Conservation (phyloP, 2,329 filamentous ascomycete species). For the Septoria petroselini region DNA sequence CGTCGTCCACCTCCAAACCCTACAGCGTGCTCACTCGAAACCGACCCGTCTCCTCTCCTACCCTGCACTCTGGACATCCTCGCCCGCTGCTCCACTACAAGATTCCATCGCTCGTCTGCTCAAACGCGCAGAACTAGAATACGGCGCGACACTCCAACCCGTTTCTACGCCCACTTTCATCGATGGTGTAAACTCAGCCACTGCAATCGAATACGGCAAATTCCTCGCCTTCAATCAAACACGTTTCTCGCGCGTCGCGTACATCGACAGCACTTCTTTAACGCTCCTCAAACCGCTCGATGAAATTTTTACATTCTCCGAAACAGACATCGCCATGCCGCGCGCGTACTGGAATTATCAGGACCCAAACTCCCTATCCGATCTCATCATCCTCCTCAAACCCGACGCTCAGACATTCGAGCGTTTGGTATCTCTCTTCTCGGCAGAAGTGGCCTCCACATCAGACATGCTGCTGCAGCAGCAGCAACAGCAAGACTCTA, state of each 20-base stretch:
- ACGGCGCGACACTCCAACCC: slow-evolving; percentile 50
- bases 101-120: slow-evolving; percentile 42
- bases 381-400: slow-evolving; percentile 58
- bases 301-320: slow-evolving; percentile 65
- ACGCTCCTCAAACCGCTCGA: slow-evolving; percentile 57
- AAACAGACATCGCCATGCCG: slow-evolving; percentile 61
- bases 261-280: slow-evolving; percentile 59
- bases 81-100: slow-evolving; percentile 6
- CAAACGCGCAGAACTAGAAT: slow-evolving; percentile 47
- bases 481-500: slow-evolving; percentile 59
- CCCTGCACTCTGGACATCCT: slow-evolving; percentile 37
- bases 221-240: slow-evolving; percentile 65
- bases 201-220: slow-evolving; percentile 64
- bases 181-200: slow-evolving; percentile 46
- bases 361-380: slow-evolving; percentile 52
- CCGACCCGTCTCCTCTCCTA: slow-evolving; percentile 47
- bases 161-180: slow-evolving; percentile 35
- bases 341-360: slow-evolving; percentile 59
- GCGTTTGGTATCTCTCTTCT: slow-evolving; percentile 41
- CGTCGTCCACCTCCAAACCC: slow-evolving; percentile 44
- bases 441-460: too few relatives aligned
- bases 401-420: slow-evolving; percentile 46
- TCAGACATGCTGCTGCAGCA: slow-evolving; percentile 54
- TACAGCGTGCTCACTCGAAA: slow-evolving; percentile 41
- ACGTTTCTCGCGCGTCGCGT: slow-evolving; percentile 56